Evolutionary conservation across 805 yeast genomes (phyloP).

Genomic region (Ogataea henricii): DNA sequence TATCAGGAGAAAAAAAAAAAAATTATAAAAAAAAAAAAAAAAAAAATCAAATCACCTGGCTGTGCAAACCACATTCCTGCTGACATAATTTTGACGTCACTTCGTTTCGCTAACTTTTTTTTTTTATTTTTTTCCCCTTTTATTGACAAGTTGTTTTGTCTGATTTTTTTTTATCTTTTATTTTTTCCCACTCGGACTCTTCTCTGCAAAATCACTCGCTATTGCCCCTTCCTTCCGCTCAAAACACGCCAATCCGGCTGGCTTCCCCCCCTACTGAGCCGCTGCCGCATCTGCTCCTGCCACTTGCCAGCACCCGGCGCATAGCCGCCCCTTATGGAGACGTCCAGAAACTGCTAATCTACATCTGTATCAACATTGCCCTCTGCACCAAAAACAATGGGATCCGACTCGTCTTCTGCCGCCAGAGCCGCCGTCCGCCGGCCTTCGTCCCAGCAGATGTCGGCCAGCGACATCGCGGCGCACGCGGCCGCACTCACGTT

Average conservation of each 20-base stretch:
- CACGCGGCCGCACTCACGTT: slow-evolving; percentile 30
- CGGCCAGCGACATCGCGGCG: slow-evolving; percentile 20
- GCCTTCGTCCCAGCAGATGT: slow-evolving; percentile 11
- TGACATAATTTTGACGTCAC: neutral
- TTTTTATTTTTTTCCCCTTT: neutral
- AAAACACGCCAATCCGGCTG: neutral
- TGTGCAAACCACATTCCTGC: neutral
- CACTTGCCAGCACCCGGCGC: neutral
- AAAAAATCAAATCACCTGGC: neutral
- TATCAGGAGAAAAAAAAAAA: slow-evolving; percentile 2
- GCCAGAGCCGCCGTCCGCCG: slow-evolving; percentile 18
- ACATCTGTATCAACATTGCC: neutral
- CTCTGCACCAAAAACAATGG: slow-evolving; percentile 5
- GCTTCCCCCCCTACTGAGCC: no score
- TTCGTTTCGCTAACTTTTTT: neutral
- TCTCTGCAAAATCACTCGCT: no score
- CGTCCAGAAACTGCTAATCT: neutral
- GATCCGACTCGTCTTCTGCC: slow-evolving; percentile 14
- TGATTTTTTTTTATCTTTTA: neutral
- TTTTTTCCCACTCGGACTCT: neutral
- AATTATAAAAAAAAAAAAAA: slow-evolving; percentile 2
- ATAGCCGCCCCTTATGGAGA: neutral
- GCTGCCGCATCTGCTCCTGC: no score
- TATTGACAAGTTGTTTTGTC: neutral
- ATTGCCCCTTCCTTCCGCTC: no score